A percentile compares a stretch with the other conserved stretches of the same genome.
phyloP scores from a whole-genome alignment of 2,329 filamentous ascomycete genomes.

The Erysiphe pisi region DNA sequence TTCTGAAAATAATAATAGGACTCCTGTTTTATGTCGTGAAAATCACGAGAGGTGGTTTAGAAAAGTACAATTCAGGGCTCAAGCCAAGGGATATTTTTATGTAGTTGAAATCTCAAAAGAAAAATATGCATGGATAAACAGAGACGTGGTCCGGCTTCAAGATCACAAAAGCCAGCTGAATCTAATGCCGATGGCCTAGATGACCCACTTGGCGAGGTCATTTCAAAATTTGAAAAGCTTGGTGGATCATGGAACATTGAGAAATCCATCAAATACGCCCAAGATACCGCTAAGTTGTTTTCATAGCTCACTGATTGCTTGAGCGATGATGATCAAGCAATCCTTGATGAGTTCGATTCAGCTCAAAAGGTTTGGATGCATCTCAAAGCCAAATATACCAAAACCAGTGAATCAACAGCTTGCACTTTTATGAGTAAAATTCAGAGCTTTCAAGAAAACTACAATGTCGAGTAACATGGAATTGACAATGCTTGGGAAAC shows the following conservation, averaged over 20 bases:
- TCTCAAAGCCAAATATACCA: background rate
- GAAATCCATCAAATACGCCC: background rate
- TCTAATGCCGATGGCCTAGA: no score
- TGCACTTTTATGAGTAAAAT: constrained; percentile 6
- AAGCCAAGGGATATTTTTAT: background rate
- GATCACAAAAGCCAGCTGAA: background rate
- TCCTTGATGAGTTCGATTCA: background rate
- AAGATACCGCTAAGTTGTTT: constrained; percentile 7
- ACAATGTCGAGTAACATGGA: background rate
- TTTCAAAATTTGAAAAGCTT: no score
- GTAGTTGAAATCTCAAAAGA: background rate
- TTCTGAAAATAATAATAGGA: background rate
- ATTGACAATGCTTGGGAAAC: background rate
- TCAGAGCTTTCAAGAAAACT: background rate
- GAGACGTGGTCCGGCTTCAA: no score
- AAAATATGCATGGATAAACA: background rate
- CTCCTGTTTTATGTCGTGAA: background rate
- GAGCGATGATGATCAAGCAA: background rate
- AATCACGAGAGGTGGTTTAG: background rate
- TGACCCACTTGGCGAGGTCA: no score
- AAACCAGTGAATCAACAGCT: constrained; percentile 1
- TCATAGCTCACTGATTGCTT: background rate
- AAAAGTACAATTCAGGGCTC: background rate
- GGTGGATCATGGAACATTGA: background rate
- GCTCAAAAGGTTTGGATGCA: background rate